phyloP scores from a whole-genome alignment of 169 alveolate genomes.

The Plasmodium vivax region DNA sequence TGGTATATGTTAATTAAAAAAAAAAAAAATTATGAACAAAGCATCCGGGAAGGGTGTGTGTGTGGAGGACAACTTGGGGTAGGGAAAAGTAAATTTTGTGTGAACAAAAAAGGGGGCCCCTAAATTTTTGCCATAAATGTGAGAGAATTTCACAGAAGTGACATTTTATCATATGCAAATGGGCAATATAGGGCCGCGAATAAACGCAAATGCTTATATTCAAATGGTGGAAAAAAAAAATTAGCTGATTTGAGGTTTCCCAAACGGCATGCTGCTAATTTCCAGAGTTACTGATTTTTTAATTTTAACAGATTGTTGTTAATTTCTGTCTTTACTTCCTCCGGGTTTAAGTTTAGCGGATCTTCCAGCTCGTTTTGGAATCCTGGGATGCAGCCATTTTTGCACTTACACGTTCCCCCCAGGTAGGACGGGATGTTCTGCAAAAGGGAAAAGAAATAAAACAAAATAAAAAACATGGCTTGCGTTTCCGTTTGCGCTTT shows the following conservation, averaged over 20 bases:
- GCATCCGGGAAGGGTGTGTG: background rate
- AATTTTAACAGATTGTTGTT: constrained; percentile 17
- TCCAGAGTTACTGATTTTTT: constrained; percentile 3
- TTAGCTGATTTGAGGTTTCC: background rate
- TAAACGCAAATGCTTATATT: background rate
- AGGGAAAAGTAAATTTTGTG: background rate
- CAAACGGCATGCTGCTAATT: background rate
- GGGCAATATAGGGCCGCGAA: background rate
- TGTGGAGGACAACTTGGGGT: background rate
- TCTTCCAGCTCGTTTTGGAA: constrained; percentile 27
- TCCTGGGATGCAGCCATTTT: constrained; percentile 69
- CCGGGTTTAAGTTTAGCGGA: constrained; percentile 22
- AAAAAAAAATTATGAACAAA: background rate
- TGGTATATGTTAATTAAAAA: constrained; percentile 16
- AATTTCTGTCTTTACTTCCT: constrained; percentile 53
- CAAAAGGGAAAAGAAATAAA: background rate
- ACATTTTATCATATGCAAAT: background rate
- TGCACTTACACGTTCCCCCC: constrained; percentile 53
- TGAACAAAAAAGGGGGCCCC: background rate
- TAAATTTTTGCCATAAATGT: background rate
- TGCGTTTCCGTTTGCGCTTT: background rate
- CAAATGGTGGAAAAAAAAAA: constrained; percentile 3
- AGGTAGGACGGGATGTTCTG: constrained; percentile 57
- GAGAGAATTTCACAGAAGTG: background rate
- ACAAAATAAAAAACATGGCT: background rate